These are phyloP conservation scores for Macrotyloma uniflorum DNA, from an alignment of 306 rosid genomes.

Conservation along the genomic window DNA sequence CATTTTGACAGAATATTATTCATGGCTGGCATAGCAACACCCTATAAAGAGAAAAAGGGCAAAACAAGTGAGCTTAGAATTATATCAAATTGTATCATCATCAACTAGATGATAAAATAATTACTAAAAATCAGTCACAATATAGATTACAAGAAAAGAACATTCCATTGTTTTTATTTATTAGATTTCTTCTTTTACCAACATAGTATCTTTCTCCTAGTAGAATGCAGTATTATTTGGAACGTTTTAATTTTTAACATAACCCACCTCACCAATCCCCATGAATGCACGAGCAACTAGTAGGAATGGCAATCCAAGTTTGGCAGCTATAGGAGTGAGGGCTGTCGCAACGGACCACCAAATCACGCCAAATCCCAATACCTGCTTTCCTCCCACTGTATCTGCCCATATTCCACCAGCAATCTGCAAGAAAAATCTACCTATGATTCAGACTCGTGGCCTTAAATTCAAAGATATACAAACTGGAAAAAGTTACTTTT, in stretches of 20 bases:
- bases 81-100: neutral
- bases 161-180: constrained; percentile 18
- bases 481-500: neutral
- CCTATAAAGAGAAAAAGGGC: constrained; percentile 48
- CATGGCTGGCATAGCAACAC: constrained; percentile 99
- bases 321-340: constrained; percentile 94
- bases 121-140: constrained; percentile 27
- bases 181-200: neutral
- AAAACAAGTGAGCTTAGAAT: constrained; percentile 36
- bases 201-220: constrained; percentile 14
- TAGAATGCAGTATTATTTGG: constrained; percentile 7
- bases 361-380: constrained; percentile 86
- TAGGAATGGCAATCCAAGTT: constrained; percentile 87
- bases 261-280: constrained; percentile 97
- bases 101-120: constrained; percentile 20
- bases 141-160: constrained; percentile 18
- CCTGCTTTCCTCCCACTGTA: constrained; percentile 90
- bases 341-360: constrained; percentile 95
- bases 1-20: constrained; percentile 94
- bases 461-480: constrained; percentile 16
- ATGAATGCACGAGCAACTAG: constrained; percentile 90
- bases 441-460: constrained; percentile 37
- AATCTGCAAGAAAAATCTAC: constrained; percentile 63
- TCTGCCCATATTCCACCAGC: constrained; percentile 99
- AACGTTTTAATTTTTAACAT: constrained; percentile 19